A percentile compares a stretch with the other conserved stretches of the same genome.
Conservation (phyloP, 1,139 yeast genomes). For the Yamadazyma triangularis region DNA sequence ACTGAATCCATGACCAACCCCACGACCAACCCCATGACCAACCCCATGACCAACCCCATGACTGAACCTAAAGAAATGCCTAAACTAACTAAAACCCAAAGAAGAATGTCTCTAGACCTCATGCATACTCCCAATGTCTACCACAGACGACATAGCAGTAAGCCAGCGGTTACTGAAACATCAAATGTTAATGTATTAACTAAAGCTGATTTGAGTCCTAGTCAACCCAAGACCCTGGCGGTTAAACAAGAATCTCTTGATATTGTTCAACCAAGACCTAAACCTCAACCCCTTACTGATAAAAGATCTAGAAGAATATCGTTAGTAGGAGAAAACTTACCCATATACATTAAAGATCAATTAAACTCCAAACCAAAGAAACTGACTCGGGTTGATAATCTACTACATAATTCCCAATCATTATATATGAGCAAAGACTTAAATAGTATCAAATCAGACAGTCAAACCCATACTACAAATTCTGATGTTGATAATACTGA, state of each 20-base stretch:
- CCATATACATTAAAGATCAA: conserved; percentile 34
- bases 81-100: conserved; percentile 17
- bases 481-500: conserved; percentile 9
- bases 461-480: conserved; percentile 8
- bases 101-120: conserved; percentile 30
- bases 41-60: neutral
- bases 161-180: conserved; percentile 28
- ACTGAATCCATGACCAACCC: too few species aligned
- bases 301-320: conserved; percentile 23
- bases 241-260: neutral
- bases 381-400: conserved; percentile 29
- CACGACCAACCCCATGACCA: too few species aligned
- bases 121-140: conserved; percentile 14
- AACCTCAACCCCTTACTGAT: neutral
- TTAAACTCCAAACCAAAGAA: conserved; percentile 12
- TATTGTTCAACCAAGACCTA: neutral
- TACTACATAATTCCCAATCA: conserved; percentile 36
- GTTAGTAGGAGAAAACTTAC: conserved; percentile 37
- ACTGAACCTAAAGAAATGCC: conserved; percentile 12
- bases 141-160: conserved; percentile 14
- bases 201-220: conserved; percentile 18
- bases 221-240: too few species aligned
- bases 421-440: conserved; percentile 25
- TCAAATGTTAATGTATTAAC: conserved; percentile 34
- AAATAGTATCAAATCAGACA: conserved; percentile 10